A percentile compares a stretch with the other conserved stretches of the same genome.
Conservation (phyloP, 2,329 filamentous ascomycete species). For the Chaetomium sp. region DNA sequence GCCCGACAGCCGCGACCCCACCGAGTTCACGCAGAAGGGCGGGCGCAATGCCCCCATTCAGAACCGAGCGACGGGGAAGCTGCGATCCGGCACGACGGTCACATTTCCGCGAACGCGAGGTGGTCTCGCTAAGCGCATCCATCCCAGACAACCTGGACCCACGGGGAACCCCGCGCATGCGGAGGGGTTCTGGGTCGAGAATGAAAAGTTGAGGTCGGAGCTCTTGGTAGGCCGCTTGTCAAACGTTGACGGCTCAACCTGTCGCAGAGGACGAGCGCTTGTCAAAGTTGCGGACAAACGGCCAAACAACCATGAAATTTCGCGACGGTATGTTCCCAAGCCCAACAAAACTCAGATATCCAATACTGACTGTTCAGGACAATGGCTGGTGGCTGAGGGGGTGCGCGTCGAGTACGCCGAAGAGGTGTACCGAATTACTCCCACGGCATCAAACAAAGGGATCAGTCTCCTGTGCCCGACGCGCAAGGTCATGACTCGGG, state of each 20-base stretch:
- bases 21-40: neutral
- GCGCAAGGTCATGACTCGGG: constrained; percentile 45
- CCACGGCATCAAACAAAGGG: constrained; percentile 37
- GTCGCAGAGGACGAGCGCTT: neutral
- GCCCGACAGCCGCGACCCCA: neutral
- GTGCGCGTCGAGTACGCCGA: constrained; percentile 59
- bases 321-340: constrained; percentile 49
- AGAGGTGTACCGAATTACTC: constrained; percentile 50
- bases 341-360: neutral
- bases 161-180: too few relatives aligned
- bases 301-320: constrained; percentile 45
- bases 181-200: too few relatives aligned
- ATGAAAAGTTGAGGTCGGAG: too few relatives aligned
- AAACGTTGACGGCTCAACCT: too few relatives aligned
- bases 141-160: too few relatives aligned
- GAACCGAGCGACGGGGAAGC: neutral
- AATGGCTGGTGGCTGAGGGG: constrained; percentile 55
- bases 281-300: neutral
- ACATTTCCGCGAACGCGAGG: too few relatives aligned
- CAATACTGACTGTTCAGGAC: constrained; percentile 3
- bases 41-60: constrained; percentile 3
- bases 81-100: too few relatives aligned
- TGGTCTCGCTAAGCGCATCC: too few relatives aligned
- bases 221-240: too few relatives aligned
- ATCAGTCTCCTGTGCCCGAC: constrained; percentile 53